These are phyloP conservation scores for Raddia distichophylla DNA, from an alignment of 176 grass and related monocot genomes.

Conservation along the genomic window DNA sequence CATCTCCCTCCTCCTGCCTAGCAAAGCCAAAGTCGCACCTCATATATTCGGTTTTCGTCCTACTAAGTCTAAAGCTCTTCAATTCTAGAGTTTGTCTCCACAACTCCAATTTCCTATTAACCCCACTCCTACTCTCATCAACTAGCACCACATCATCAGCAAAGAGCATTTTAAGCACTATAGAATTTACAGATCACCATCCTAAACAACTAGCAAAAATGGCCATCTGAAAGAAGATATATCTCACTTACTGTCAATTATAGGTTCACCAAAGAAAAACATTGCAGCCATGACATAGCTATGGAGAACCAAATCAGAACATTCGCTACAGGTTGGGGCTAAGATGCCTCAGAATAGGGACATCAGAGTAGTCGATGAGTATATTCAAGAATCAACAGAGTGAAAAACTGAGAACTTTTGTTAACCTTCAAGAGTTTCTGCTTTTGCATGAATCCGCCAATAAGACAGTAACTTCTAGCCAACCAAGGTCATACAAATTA, in stretches of 20 bases:
- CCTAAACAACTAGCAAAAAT: conserved; percentile 8
- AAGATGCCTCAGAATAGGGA: background rate
- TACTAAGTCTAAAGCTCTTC: too few relatives aligned
- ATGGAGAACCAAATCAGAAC: background rate
- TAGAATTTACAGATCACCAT: background rate
- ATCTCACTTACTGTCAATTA: background rate
- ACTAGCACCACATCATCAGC: too few relatives aligned
- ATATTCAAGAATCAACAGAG: background rate
- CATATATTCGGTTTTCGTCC: too few relatives aligned
- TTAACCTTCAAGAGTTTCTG: conserved; percentile 24
- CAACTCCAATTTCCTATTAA: too few relatives aligned
- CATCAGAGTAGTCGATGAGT: background rate
- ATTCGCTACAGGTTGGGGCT: background rate
- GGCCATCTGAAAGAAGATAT: background rate
- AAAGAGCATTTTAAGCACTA: background rate
- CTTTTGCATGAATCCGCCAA: conserved; percentile 2
- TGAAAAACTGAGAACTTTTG: background rate
- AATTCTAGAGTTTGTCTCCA: too few relatives aligned
- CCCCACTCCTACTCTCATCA: too few relatives aligned
- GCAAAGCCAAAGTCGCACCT: too few relatives aligned
- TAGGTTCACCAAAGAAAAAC: conserved; percentile 14
- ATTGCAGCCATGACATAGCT: background rate
- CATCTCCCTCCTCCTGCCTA: too few relatives aligned
- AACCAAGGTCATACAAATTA: background rate
- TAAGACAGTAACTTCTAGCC: conserved; percentile 9